Percentiles rank a stretch among this genome's conserved stretches.
phyloP scores from a whole-genome alignment of 129 eudicot species.

The Arctium minus region DNA sequence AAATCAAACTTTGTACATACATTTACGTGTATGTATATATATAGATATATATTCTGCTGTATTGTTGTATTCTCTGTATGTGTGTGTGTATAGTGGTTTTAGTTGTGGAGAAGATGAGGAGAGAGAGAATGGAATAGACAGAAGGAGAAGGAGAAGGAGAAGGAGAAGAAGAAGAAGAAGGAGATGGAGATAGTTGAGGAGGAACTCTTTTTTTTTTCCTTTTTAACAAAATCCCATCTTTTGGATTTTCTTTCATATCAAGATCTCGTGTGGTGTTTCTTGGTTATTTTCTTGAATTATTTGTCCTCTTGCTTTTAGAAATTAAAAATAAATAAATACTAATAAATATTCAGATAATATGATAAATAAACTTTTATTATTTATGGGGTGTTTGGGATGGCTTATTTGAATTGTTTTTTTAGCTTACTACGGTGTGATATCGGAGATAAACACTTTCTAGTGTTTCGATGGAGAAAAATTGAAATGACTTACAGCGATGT shows the following conservation, averaged over 20 bases:
- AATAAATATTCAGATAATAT: no score
- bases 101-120: conserved; percentile 14
- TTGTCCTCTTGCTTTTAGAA: not conserved
- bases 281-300: not conserved
- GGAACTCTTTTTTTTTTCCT: not conserved
- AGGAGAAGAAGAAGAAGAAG: not conserved
- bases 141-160: not conserved
- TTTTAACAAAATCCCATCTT: conserved; percentile 17
- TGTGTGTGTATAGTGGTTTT: not conserved
- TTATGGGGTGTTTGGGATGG: no score
- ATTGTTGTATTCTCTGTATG: not conserved
- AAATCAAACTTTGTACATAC: not conserved
- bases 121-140: conserved; percentile 3
- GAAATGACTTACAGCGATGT: no score
- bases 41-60: not conserved
- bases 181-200: conserved; percentile 1
- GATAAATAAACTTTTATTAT: no score
- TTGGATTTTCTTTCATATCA: not conserved
- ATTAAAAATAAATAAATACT: no score
- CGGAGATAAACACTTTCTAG: no score
- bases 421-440: no score
- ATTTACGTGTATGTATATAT: not conserved
- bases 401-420: no score
- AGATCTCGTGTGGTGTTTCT: not conserved
- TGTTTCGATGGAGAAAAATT: no score